Evolutionary conservation across 2,329 filamentous ascomycete genomes (phyloP).

Genomic region (Aureobasidium sp.): DNA sequence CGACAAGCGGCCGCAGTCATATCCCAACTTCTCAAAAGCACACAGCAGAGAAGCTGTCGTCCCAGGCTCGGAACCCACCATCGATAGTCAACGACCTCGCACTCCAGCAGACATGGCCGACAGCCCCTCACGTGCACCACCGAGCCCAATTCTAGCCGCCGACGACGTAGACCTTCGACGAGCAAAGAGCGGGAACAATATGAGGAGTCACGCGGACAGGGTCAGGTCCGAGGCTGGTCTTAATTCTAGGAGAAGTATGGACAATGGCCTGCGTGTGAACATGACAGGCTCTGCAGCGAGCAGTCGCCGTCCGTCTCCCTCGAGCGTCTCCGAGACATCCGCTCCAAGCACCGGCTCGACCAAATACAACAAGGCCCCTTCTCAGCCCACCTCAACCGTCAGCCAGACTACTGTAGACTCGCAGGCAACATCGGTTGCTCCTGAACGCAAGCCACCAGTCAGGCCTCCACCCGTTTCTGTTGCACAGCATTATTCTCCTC

Average conservation of each 20-base stretch:
- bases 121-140: constrained; percentile 28
- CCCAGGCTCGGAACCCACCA: constrained; percentile 26
- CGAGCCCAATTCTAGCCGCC: constrained; percentile 39
- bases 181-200: constrained; percentile 36
- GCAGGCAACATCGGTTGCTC: constrained; percentile 36
- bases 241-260: constrained; percentile 32
- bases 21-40: constrained; percentile 79
- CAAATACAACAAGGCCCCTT: constrained; percentile 13
- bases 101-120: constrained; percentile 12
- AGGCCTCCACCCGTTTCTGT: constrained; percentile 25
- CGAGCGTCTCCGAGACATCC: constrained; percentile 34
- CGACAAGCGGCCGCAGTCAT: constrained; percentile 47
- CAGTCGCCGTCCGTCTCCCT: constrained; percentile 30
- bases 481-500: constrained; percentile 30
- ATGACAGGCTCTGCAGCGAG: constrained; percentile 34
- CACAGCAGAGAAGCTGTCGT: constrained; percentile 81
- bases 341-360: constrained; percentile 7
- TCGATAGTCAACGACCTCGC: neutral
- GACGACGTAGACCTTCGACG: constrained; percentile 36
- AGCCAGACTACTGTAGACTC: constrained; percentile 36
- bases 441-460: constrained; percentile 26
- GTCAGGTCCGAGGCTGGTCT: constrained; percentile 27
- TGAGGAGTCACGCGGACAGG: constrained; percentile 30
- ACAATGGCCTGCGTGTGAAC: constrained; percentile 29
- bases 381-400: constrained; percentile 21